Conservation (phyloP, 345 rosid genomes). For the Passiflora organensis region DNA sequence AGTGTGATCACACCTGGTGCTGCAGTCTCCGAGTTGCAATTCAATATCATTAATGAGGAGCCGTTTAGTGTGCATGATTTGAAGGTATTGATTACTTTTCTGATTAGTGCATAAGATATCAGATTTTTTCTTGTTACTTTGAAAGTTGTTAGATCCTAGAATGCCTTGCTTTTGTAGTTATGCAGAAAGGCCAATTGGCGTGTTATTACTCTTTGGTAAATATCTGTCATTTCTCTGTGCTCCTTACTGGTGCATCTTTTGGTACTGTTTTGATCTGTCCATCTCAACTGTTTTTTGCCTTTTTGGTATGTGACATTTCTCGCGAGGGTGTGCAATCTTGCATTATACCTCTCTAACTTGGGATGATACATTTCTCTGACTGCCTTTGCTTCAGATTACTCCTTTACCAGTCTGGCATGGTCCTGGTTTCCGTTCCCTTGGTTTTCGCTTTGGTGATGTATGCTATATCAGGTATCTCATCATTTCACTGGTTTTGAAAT, state of each 20-base stretch:
- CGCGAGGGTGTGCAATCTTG: too few relatives aligned
- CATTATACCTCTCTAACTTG: too few relatives aligned
- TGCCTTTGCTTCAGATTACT: conserved; percentile 48
- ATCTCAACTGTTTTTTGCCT: too few relatives aligned
- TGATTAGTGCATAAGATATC: background rate
- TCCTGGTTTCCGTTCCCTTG: conserved; percentile 70
- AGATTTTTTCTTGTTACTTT: conserved; percentile 2
- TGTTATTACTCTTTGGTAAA: too few relatives aligned
- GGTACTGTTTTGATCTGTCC: too few relatives aligned
- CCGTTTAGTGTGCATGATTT: conserved; percentile 69
- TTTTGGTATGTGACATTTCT: too few relatives aligned
- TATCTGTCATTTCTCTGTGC: too few relatives aligned
- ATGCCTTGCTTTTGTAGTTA: background rate
- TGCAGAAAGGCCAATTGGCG: too few relatives aligned
- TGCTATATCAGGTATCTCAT: conserved; percentile 74
- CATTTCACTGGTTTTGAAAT: background rate
- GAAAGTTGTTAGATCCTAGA: background rate
- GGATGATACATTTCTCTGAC: background rate
- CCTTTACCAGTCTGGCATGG: conserved; percentile 99
- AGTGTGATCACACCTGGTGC: conserved; percentile 76
- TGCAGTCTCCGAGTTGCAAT: conserved; percentile 80
- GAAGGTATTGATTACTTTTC: conserved; percentile 38
- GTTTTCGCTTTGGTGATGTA: conserved; percentile 77
- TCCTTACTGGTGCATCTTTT: too few relatives aligned
- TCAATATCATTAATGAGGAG: conserved; percentile 66